Conservation (phyloP, 169 alveolate genomes). For the Plasmodium gallinaceum region DNA sequence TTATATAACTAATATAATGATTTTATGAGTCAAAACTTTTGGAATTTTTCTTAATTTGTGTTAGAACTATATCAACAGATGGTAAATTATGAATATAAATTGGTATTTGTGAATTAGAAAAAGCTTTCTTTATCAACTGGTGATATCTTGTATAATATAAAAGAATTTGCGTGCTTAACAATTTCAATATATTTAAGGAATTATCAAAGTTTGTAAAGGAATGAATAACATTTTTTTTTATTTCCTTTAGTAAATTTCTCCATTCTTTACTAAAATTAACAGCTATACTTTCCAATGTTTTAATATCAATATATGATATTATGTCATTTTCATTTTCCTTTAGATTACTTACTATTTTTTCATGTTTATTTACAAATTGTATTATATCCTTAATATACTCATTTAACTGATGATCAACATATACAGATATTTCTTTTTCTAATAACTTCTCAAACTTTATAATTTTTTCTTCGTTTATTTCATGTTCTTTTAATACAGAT, state of each 20-base stretch:
- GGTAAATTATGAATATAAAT: constrained; percentile 33
- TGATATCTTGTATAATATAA: constrained; percentile 56
- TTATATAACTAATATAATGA: too few relatives aligned
- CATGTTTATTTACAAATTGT: constrained; percentile 51
- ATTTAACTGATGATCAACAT: constrained; percentile 32
- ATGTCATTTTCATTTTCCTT: constrained; percentile 5
- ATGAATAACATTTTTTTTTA: constrained; percentile 21
- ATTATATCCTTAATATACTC: constrained; percentile 40
- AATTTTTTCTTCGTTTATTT: constrained; percentile 35
- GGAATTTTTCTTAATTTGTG: constrained; percentile 53
- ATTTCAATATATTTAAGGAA: constrained; percentile 33
- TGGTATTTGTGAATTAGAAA: constrained; percentile 18
- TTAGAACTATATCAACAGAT: constrained; percentile 49
- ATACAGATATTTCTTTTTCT: constrained; percentile 30
- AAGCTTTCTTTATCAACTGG: constrained; percentile 27
- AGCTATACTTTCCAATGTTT: constrained; percentile 57
- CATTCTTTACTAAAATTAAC: constrained; percentile 36
- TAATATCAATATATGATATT: constrained; percentile 74
- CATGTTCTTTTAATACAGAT: constrained; percentile 6
- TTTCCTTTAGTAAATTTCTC: constrained; percentile 34
- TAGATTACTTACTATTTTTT: constrained; percentile 10
- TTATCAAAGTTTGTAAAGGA: constrained; percentile 59
- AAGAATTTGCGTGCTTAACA: constrained; percentile 44
- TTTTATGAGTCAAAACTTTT: neutral
- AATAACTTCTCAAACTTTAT: constrained; percentile 17